Base-by-base conservation (phyloP, 108 stramenopile genomes). In the Poteriospumella lacustris region DNA sequence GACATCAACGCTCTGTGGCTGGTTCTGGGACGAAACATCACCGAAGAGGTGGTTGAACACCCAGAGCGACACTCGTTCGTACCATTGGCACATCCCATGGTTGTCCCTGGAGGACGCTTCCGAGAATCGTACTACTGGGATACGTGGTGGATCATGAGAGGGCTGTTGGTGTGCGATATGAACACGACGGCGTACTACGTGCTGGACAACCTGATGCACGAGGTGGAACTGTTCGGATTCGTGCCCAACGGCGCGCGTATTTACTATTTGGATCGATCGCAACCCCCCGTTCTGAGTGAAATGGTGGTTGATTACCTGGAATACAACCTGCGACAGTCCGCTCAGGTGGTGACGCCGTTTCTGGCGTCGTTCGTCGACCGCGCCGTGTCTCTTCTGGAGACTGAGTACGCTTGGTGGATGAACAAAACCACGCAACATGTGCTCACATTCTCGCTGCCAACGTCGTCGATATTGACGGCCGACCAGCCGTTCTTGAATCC, bases 111-210 rank as follows among this genome's bases (percentile, higher is more conserved):
- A 15, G 80, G 68, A 12, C 43, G 87, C 0, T 88, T 88, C 76
- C 68, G 86, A 12, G 87, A 88, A 78, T 34, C 36, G 3, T 88
- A 88, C 75, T 86, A 86, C 72, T 86, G 87, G 87, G 87, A 88
- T 68, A 72, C 81, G 15, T 88, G 68, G 67, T 88, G 87, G 87
- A 86, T 86, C 41, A 56, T 86, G 15, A 12, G 40, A 31, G 64
- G 64, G 9, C 70, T 87, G 33, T 39, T 85, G 38, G 82, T 78
- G 3, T 78, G 77, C 38, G 85, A 80, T 0, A 81, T 85, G 85
- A 34, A 33, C 38, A 62, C 67, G 15, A 84, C 86, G 0, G 85
- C 83, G 12, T 5, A 44, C 42, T 79, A 47, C 12, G 44, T 83
- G 26, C 47, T 85, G 58, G 70, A 58, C 2, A 87, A 87, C 79